Conservation (phyloP, 2,329 filamentous ascomycete genomes). For the Thelonectria discophora region DNA sequence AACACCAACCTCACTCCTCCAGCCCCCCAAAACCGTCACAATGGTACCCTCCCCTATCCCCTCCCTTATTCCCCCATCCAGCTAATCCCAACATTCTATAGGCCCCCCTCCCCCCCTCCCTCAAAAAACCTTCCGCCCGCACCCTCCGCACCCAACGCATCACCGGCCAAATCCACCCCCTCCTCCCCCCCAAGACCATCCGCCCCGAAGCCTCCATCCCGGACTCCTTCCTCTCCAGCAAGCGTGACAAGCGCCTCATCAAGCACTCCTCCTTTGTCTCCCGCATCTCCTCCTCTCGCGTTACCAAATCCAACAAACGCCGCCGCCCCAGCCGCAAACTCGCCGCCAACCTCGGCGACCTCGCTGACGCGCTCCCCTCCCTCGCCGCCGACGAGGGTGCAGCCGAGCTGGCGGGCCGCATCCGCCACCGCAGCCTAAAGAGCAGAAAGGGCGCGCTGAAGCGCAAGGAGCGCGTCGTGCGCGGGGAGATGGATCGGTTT, state of each 20-base stretch:
- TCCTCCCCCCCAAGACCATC: constrained; percentile 62
- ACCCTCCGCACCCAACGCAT: constrained; percentile 63
- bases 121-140: constrained; percentile 66
- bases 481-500: constrained; percentile 84
- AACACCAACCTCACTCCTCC: not conserved
- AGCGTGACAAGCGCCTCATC: constrained; percentile 84
- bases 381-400: constrained; percentile 58
- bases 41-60: constrained; percentile 27
- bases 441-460: constrained; percentile 82
- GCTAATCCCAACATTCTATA: constrained; percentile 8
- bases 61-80: accelerated
- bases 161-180: constrained; percentile 58
- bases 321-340: constrained; percentile 79
- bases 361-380: constrained; percentile 83
- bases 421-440: constrained; percentile 78
- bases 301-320: constrained; percentile 40
- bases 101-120: constrained; percentile 48
- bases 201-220: constrained; percentile 60
- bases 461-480: constrained; percentile 82
- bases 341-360: constrained; percentile 74
- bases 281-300: constrained; percentile 28
- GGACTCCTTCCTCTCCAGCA: constrained; percentile 73
- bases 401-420: constrained; percentile 62
- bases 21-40: constrained; percentile 3
- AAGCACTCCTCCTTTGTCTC: constrained; percentile 77